These are phyloP conservation scores for Candida pseudocylindracea DNA, from an alignment of 1,139 yeast genomes.

Conservation along the genomic window DNA sequence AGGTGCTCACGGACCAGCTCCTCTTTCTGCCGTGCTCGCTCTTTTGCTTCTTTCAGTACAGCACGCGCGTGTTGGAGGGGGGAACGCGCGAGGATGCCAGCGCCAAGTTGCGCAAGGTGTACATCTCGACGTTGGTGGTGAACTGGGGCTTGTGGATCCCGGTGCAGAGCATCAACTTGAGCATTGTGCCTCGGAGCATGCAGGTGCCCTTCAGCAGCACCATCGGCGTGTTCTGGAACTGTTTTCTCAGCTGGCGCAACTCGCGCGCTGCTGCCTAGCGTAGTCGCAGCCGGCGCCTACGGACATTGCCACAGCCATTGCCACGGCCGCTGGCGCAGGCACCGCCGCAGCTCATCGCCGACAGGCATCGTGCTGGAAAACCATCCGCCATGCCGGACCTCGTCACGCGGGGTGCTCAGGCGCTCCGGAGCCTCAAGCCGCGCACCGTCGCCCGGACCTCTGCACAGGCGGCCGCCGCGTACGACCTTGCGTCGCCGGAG, in stretches of 20 bases:
- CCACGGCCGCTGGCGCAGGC: too few relatives aligned
- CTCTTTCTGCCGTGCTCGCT: conserved; percentile 76
- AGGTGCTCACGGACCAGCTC: conserved; percentile 78
- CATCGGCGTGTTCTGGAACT: conserved; percentile 82
- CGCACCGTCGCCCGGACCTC: too few relatives aligned
- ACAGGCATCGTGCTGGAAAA: too few relatives aligned
- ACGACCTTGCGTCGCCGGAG: too few relatives aligned
- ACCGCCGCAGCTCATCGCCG: too few relatives aligned
- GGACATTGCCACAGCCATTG: too few relatives aligned
- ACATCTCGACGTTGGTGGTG: conserved; percentile 53
- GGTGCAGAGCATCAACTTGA: conserved; percentile 75
- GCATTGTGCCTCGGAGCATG: conserved; percentile 51
- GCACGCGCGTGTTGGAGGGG: conserved; percentile 59
- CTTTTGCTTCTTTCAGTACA: conserved; percentile 62
- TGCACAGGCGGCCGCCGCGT: too few relatives aligned
- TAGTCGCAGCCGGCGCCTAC: too few relatives aligned
- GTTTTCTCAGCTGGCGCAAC: conserved; percentile 23
- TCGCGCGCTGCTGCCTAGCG: too few relatives aligned
- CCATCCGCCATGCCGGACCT: too few relatives aligned
- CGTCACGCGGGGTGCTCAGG: too few relatives aligned
- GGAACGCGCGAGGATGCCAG: conserved; percentile 47
- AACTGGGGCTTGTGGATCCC: conserved; percentile 90
- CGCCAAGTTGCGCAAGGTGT: conserved; percentile 38
- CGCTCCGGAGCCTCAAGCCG: too few relatives aligned
- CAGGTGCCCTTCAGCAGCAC: conserved; percentile 89